Evolutionary conservation across 148 eudicot species (phyloP).

Genomic region (Vaccinium vitisidaea): DNA sequence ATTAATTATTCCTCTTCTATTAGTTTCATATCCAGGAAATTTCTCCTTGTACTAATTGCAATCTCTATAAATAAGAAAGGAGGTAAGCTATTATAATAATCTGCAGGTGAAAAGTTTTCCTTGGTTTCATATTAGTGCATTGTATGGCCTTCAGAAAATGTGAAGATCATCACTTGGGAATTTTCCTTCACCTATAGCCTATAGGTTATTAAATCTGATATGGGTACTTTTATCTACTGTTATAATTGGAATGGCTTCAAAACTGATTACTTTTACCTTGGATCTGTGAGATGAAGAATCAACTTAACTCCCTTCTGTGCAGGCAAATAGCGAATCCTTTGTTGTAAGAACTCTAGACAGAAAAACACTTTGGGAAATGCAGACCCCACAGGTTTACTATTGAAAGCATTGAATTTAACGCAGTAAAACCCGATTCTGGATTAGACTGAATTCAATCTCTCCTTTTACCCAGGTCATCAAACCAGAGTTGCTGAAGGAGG

Average conservation of each 20-base stretch:
- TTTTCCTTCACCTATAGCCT: background rate
- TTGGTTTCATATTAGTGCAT: background rate
- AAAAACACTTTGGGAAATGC: conserved; percentile 98
- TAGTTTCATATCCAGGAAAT: background rate
- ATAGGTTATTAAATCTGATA: background rate
- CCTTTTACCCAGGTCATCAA: conserved; percentile 62
- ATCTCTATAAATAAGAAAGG: background rate
- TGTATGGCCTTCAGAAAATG: background rate
- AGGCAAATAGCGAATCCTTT: conserved; percentile 71
- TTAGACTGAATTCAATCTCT: background rate
- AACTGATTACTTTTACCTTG: background rate
- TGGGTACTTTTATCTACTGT: background rate
- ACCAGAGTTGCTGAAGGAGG: conserved; percentile 82
- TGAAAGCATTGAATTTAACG: conserved; percentile 9
- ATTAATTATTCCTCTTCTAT: background rate
- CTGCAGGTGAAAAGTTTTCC: background rate
- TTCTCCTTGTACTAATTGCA: background rate
- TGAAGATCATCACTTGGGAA: background rate
- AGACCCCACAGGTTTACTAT: conserved; percentile 84
- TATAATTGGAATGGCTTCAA: background rate
- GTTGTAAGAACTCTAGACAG: conserved; percentile 88
- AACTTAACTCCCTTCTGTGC: conserved; percentile 21
- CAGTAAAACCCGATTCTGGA: background rate
- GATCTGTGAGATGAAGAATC: background rate
- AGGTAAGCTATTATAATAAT: background rate